Evolutionary conservation across 345 rosid species (phyloP).

Genomic region (Hevea brasiliensis): DNA sequence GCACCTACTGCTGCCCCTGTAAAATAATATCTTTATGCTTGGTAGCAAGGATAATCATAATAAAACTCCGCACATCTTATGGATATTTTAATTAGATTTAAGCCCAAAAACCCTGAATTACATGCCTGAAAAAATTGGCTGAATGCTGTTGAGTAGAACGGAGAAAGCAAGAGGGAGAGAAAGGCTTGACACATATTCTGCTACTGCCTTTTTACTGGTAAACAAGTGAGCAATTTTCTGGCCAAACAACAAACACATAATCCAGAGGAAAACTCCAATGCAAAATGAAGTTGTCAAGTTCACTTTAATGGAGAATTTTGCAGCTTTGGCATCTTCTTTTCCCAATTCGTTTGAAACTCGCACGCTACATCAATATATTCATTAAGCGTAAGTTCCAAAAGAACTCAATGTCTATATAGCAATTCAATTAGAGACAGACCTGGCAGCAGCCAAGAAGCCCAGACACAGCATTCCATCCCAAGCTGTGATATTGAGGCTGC

Average conservation of each 20-base stretch:
- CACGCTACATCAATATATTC: conserved; percentile 30
- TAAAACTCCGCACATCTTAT: too few species aligned
- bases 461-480: conserved; percentile 42
- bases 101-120: too few species aligned
- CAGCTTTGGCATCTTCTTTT: conserved; percentile 38
- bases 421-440: too few species aligned
- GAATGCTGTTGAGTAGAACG: conserved; percentile 39
- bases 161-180: conserved; percentile 43
- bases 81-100: too few species aligned
- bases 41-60: too few species aligned
- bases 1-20: too few species aligned
- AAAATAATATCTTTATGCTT: too few species aligned
- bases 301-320: conserved; percentile 39
- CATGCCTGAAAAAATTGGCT: conserved; percentile 39
- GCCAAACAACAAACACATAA: conserved; percentile 35
- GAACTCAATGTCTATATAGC: too few species aligned
- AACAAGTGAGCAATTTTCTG: conserved; percentile 33
- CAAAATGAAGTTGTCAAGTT: conserved; percentile 14
- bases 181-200: conserved; percentile 32
- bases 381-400: too few species aligned
- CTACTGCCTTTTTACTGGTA: conserved; percentile 30
- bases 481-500: conserved; percentile 40
- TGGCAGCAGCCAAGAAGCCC: conserved; percentile 35
- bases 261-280: conserved; percentile 34
- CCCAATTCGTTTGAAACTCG: conserved; percentile 55